These are phyloP conservation scores for Diaporthe velutina DNA, from an alignment of 2,329 filamentous ascomycete genomes.

Conservation along the genomic window DNA sequence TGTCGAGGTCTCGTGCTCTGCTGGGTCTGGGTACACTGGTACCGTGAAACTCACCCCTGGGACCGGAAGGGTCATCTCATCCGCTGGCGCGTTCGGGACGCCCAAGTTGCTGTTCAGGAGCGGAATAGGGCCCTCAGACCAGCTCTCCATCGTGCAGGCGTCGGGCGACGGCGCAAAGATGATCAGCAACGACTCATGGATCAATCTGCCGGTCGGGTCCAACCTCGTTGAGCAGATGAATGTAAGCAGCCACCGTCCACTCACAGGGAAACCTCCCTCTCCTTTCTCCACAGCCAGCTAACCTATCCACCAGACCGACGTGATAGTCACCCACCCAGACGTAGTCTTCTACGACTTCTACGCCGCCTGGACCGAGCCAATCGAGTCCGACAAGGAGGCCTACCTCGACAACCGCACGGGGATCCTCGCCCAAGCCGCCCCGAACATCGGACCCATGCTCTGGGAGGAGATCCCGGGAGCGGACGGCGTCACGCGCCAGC, in stretches of 20 bases:
- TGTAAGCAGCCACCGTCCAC: not conserved
- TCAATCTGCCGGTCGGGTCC: constrained; percentile 68
- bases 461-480: constrained; percentile 69
- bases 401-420: constrained; percentile 67
- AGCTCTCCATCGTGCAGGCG: constrained; percentile 65
- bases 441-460: constrained; percentile 73
- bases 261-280: no score
- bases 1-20: constrained; percentile 71
- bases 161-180: constrained; percentile 65
- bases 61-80: constrained; percentile 75
- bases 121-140: constrained; percentile 73
- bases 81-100: constrained; percentile 77
- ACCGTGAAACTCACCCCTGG: constrained; percentile 70
- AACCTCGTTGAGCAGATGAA: constrained; percentile 68
- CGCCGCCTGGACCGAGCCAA: constrained; percentile 66
- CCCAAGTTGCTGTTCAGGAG: constrained; percentile 77
- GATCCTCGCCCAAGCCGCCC: constrained; percentile 74
- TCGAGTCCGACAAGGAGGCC: constrained; percentile 53
- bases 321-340: constrained; percentile 57
- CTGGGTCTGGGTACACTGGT: constrained; percentile 67
- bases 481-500: constrained; percentile 72
- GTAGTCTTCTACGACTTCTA: constrained; percentile 75
- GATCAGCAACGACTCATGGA: constrained; percentile 65
- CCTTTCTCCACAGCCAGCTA: not conserved
- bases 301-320: constrained; percentile 53